Percentiles rank a stretch among this genome's conserved stretches.
These are phyloP conservation scores for Colletotrichum aenigma DNA, from an alignment of 2,329 filamentous ascomycete genomes.

Conservation along the genomic window DNA sequence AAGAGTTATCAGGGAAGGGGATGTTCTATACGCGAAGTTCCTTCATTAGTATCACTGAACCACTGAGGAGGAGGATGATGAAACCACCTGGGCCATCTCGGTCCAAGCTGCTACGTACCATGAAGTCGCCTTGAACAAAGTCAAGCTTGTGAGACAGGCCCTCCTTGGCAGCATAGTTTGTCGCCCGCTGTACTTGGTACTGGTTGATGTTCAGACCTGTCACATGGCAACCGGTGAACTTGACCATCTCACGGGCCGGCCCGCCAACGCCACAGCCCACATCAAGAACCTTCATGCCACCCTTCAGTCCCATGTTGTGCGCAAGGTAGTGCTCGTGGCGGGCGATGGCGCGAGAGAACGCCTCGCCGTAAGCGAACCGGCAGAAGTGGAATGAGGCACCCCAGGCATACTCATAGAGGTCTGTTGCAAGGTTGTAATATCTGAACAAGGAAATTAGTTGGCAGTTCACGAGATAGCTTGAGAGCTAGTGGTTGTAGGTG, in stretches of 20 bases:
- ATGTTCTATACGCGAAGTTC: slow-evolving; percentile 66
- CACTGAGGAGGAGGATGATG: background rate
- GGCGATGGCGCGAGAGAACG: slow-evolving; percentile 86
- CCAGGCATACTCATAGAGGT: slow-evolving; percentile 95
- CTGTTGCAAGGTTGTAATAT: slow-evolving; percentile 92
- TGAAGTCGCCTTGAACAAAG: slow-evolving; percentile 93
- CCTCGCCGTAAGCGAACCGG: slow-evolving; percentile 83
- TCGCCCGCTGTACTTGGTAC: slow-evolving; percentile 92
- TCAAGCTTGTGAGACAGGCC: slow-evolving; percentile 76
- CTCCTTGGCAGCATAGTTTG: slow-evolving; percentile 80
- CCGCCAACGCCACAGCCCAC: slow-evolving; percentile 95
- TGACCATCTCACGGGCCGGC: slow-evolving; percentile 91
- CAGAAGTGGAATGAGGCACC: slow-evolving; percentile 94
- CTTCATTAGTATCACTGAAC: too few relatives aligned
- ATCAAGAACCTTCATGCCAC: slow-evolving; percentile 84
- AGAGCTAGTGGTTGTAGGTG: background rate
- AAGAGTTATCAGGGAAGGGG: slow-evolving; percentile 84
- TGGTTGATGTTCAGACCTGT: slow-evolving; percentile 96
- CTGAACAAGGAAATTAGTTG: slow-evolving; percentile 41
- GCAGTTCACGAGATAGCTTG: background rate
- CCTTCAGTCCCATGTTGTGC: slow-evolving; percentile 78
- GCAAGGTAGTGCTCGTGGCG: slow-evolving; percentile 96
- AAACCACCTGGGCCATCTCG: background rate
- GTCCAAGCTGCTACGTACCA: slow-evolving; percentile 50
- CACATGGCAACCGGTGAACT: slow-evolving; percentile 86